These are phyloP conservation scores for Aspergillus sergii DNA, from an alignment of 2,329 filamentous ascomycete species.

Conservation along the genomic window DNA sequence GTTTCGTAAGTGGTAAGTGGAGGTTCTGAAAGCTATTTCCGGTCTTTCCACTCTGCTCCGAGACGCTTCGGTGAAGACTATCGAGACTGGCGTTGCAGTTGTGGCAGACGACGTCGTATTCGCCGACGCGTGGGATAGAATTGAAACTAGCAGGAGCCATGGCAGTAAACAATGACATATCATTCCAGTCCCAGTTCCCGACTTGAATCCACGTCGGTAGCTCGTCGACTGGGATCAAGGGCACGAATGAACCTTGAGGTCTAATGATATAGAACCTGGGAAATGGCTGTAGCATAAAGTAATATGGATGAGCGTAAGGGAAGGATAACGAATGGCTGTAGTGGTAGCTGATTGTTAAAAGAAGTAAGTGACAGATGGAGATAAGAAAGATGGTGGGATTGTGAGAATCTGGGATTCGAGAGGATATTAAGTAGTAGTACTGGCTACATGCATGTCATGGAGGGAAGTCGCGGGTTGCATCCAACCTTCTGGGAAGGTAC, in stretches of 20 bases:
- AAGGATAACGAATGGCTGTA: slow-evolving; percentile 1
- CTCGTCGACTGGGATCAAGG: slow-evolving; percentile 48
- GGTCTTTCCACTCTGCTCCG: slow-evolving; percentile 16
- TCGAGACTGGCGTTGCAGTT: slow-evolving; percentile 30
- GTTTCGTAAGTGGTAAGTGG: background rate
- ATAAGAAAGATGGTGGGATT: background rate
- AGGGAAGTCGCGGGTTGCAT: background rate
- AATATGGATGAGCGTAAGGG: slow-evolving; percentile 6
- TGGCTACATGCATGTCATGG: background rate
- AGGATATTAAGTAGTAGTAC: background rate
- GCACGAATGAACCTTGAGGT: slow-evolving; percentile 36
- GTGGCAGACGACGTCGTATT: slow-evolving; percentile 38
- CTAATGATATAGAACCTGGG: slow-evolving; percentile 46
- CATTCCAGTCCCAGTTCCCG: slow-evolving; percentile 27
- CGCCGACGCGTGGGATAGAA: slow-evolving; percentile 30
- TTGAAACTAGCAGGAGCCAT: slow-evolving; percentile 28
- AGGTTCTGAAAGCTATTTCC: background rate
- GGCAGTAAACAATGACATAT: slow-evolving; percentile 15
- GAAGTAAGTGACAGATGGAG: background rate
- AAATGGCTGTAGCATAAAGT: slow-evolving; percentile 23
- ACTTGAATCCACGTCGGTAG: slow-evolving; percentile 41
- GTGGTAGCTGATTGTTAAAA: background rate
- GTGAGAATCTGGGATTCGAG: background rate
- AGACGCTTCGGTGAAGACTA: slow-evolving; percentile 28
- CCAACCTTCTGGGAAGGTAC: background rate